Base-by-base conservation (phyloP, 2,329 filamentous ascomycete genomes). In the Aspergillus sp. region DNA sequence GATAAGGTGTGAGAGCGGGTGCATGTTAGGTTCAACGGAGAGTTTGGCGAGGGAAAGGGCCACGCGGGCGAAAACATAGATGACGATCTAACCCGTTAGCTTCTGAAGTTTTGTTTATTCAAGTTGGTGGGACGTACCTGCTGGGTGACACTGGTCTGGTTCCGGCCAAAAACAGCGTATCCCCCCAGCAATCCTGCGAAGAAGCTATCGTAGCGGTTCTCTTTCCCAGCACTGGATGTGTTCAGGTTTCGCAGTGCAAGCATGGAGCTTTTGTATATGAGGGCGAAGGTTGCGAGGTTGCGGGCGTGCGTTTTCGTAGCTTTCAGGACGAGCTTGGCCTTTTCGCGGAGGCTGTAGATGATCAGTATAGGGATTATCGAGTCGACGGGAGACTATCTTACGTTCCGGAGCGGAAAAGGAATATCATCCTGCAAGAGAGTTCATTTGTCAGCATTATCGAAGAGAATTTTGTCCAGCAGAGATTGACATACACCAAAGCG, bases 11-110 rank as follows among this genome's bases (percentile, higher is more conserved):
- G 61, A 76, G 15, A 72, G 57, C 1, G 66, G 62, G 51, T 71
- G 63, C 61, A 67, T 56, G 51, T 62, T 71, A 1, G 78, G 79
- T 68, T 88, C 84, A 53, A 97, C 82, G 48, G 87, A 82, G 49
- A 97, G 74, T 62, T 89, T 88, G 27, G 90, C 93, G 20, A 94
- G 73, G 7, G 88, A 88, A 30, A 98, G 80, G 51, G 86, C 79
- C 13, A 96, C 93, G 56, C 93, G 84, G 43, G 93, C 93, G 65
- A 96, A 96, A 53, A 98, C 87, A 74, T 98, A 98, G 60, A 97
- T 88, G 68, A 95, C 90, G 66, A 98, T 98, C 77, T 98, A 46
- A 3, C 9, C 12, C 7, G 9, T 39, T 39, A 39, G 5, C 7
- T 39, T 5, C 33, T 5, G 4, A 12, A 10, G 7, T 6, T 37